Evolutionary conservation across 306 rosid species (phyloP).

Genomic region (Casuarina glauca): DNA sequence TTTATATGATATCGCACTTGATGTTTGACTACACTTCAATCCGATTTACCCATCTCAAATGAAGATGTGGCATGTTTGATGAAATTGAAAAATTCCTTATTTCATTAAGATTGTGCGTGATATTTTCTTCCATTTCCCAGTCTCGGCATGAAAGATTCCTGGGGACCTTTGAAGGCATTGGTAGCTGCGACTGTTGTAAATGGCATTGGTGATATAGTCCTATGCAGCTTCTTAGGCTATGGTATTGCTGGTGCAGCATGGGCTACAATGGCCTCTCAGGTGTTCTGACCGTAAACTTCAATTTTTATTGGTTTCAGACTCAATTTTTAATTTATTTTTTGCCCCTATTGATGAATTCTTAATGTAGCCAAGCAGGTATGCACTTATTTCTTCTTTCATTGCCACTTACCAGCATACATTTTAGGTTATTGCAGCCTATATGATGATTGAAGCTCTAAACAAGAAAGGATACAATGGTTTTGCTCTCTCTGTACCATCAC

Average conservation of each 20-base stretch:
- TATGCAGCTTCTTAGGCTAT: slow-evolving; percentile 60
- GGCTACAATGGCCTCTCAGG: slow-evolving; percentile 82
- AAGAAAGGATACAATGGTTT: slow-evolving; percentile 70
- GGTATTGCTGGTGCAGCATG: slow-evolving; percentile 91
- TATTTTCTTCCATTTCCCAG: slow-evolving; percentile 30
- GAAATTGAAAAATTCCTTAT: slow-evolving; percentile 14
- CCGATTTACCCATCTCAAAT: neutral
- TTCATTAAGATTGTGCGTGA: slow-evolving; percentile 15
- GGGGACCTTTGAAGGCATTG: slow-evolving; percentile 89
- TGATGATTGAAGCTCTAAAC: slow-evolving; percentile 82
- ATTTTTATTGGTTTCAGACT: slow-evolving; percentile 23
- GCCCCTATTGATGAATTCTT: slow-evolving; percentile 2
- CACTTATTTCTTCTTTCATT: slow-evolving; percentile 6
- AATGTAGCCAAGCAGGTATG: slow-evolving; percentile 17
- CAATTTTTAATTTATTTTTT: neutral
- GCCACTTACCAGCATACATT: slow-evolving; percentile 10
- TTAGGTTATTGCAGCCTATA: slow-evolving; percentile 81
- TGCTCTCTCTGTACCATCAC: too few relatives aligned
- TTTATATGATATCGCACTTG: neutral
- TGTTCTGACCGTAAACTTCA: slow-evolving; percentile 26
- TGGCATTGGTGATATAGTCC: slow-evolving; percentile 58
- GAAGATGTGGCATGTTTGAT: neutral
- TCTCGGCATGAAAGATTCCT: slow-evolving; percentile 93
- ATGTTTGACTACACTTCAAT: neutral
- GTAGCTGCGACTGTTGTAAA: slow-evolving; percentile 56